These are phyloP conservation scores for Hypoxylon sp. DNA, from an alignment of 2,329 filamentous ascomycete species.

Conservation along the genomic window DNA sequence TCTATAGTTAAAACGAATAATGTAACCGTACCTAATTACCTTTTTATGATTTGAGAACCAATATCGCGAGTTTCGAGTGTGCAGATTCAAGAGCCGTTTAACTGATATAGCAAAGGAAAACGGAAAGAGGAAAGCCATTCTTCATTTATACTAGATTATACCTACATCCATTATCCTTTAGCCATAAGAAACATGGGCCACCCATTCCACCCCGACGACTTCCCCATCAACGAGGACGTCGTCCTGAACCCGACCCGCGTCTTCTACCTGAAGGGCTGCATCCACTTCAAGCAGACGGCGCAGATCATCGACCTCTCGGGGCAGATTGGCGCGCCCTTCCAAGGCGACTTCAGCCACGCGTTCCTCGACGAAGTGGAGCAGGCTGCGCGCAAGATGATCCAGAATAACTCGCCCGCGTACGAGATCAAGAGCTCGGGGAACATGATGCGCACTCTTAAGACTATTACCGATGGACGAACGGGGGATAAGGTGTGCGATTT, in stretches of 20 bases:
- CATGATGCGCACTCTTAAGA: constrained; percentile 57
- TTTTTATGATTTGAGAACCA: not conserved
- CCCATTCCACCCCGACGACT: constrained; percentile 55
- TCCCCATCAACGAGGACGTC: constrained; percentile 52
- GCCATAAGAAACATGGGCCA: constrained; percentile 49
- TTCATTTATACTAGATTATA: constrained; percentile 4
- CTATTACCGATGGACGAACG: constrained; percentile 47
- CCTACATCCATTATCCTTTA: not conserved
- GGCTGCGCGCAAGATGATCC: constrained; percentile 41
- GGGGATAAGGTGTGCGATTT: constrained; percentile 53
- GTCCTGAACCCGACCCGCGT: constrained; percentile 48
- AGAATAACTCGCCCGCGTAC: constrained; percentile 44
- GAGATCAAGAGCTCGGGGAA: constrained; percentile 52
- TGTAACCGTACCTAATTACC: constrained; percentile 14
- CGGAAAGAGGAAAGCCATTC: not conserved
- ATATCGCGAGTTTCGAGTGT: constrained; percentile 10
- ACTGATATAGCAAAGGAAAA: not conserved
- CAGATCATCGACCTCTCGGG: constrained; percentile 51
- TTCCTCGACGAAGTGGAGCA: constrained; percentile 50
- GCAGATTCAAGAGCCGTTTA: not conserved
- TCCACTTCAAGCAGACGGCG: constrained; percentile 56
- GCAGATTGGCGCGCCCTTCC: constrained; percentile 47
- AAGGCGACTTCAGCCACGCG: constrained; percentile 51
- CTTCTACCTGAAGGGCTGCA: constrained; percentile 53
- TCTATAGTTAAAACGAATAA: constrained; percentile 13